Evolutionary conservation across 208 protist species (phyloP), one percentile per base, ranked within the genome.

Genomic region (Histomonas meleagridis): DNA sequence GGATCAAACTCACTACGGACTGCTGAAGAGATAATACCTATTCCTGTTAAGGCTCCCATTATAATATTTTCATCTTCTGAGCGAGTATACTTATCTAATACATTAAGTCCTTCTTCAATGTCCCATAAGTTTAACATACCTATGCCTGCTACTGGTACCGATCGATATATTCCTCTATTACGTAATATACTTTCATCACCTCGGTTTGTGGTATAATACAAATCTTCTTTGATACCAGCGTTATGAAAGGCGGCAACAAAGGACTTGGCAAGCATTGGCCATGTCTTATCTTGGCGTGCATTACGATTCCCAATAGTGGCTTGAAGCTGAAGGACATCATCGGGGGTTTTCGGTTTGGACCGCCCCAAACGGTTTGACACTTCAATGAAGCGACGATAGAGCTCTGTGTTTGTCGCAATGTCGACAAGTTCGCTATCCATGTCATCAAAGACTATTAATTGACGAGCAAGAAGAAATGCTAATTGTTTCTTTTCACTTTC

Each of bases 11-110:
- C 96, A 70, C 93, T 95, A 32, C 94, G 76, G 0, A 96, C 91
- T 62, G 93, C 94, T 70, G 92, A 91, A 38, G 91, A 94, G 9
- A 97, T 91, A 14, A 97, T 94, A 72, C 96, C 96, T 51, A 96
- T 95, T 0, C 97, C 98, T 4, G 99, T 93, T 53, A 98, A 97
- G 12, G 97, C 97, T 48, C 98, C 98, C 60, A 96, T 97, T 93
- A 97, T 98, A 90, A 99, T 96, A 94, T 98, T 97, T 65, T 95
- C 95, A 62, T 98, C 97, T 60, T 96, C 95, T 18, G 95, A 96
- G 93, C 97, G 97, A 46, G 98, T 93, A 94, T 97, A 99, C 93
- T 97, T 98, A 95, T 99, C 96, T 53, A 98, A 95, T 49, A 91
- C 69, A 32, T 96, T 97, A 1, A 98, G 94, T 62, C 97, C 98